These are phyloP conservation scores for Tetratostichococcus sp. DNA, from an alignment of 139 green algal species.

Conservation along the genomic window DNA sequence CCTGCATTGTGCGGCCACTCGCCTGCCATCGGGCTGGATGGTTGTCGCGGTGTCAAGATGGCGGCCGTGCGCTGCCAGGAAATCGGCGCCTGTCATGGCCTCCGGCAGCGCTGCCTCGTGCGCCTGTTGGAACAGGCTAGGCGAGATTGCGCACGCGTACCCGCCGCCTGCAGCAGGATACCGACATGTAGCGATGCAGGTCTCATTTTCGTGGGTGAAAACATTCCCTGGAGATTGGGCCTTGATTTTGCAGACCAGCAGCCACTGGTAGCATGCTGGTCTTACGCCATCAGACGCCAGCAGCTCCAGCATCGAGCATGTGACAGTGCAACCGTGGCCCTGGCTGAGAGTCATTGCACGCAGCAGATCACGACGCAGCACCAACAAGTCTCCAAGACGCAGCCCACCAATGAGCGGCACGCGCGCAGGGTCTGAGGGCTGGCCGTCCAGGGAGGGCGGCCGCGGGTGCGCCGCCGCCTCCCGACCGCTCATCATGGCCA, in stretches of 20 bases:
- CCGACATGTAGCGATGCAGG: too few relatives aligned
- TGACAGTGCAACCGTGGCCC: too few relatives aligned
- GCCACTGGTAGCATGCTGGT: too few relatives aligned
- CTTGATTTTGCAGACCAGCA: too few relatives aligned
- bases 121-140: conserved; percentile 42
- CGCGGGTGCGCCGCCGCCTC: background rate
- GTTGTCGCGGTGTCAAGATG: conserved; percentile 73
- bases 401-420: background rate
- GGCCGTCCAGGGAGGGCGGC: background rate
- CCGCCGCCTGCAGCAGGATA: conserved; percentile 23
- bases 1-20: too few relatives aligned
- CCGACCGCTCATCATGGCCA: conserved; percentile 42
- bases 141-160: conserved; percentile 59
- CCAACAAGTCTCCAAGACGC: too few relatives aligned
- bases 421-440: background rate
- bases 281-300: too few relatives aligned
- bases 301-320: too few relatives aligned
- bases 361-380: too few relatives aligned
- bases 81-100: conserved; percentile 57
- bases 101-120: conserved; percentile 59
- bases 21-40: background rate
- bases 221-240: too few relatives aligned
- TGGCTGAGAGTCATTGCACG: too few relatives aligned
- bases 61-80: conserved; percentile 49
- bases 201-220: too few relatives aligned